Conservation (phyloP, 352 stramenopile species). For the Nothophytophthora sp. region DNA sequence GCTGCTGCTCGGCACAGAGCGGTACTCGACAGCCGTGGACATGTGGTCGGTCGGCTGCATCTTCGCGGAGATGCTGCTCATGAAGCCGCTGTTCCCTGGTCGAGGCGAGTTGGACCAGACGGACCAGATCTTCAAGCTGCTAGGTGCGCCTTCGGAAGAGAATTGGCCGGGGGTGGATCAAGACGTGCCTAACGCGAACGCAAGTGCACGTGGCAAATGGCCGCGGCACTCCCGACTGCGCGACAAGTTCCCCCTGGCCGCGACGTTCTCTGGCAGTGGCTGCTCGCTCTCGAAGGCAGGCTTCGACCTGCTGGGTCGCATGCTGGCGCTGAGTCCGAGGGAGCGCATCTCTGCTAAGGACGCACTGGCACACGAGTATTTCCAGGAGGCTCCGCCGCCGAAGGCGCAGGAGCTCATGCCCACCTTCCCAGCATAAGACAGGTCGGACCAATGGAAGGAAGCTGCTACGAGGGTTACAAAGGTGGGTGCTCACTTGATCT, state of each 20-base stretch:
- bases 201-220: conserved; percentile 60
- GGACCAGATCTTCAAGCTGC: conserved; percentile 95
- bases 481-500: not conserved
- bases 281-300: conserved; percentile 75
- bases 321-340: conserved; percentile 73
- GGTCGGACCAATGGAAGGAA: not conserved
- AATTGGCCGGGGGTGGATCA: conserved; percentile 87
- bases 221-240: conserved; percentile 65
- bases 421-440: conserved; percentile 51
- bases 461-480: not conserved
- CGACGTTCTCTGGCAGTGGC: conserved; percentile 51
- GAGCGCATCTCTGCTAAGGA: conserved; percentile 80
- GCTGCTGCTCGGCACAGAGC: conserved; percentile 90
- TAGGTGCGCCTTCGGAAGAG: conserved; percentile 89
- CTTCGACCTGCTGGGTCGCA: conserved; percentile 63
- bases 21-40: conserved; percentile 96
- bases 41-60: conserved; percentile 98
- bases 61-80: conserved; percentile 95
- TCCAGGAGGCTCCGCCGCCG: conserved; percentile 63
- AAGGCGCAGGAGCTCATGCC: conserved; percentile 81
- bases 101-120: conserved; percentile 96
- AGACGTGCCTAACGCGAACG: conserved; percentile 60
- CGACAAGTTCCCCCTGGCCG: conserved; percentile 76
- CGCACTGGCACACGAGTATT: conserved; percentile 82
- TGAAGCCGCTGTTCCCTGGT: conserved; percentile 93